Evolutionary conservation across 768 basidiomycete genomes (phyloP).

Genomic region (Phaffia australis): DNA sequence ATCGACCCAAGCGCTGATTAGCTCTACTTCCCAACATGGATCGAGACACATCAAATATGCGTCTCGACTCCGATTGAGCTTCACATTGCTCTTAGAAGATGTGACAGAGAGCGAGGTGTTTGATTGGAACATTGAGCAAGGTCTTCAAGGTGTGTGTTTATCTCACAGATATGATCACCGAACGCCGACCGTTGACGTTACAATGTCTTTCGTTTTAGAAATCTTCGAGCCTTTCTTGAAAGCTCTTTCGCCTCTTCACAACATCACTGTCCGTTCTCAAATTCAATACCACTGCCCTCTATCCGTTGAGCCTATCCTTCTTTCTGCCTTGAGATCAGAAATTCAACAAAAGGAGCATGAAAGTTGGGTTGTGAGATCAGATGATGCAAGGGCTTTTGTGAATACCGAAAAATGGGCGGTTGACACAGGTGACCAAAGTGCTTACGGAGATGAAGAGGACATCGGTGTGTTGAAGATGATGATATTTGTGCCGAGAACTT

Average conservation of each 20-base stretch:
- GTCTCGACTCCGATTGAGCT: constrained; percentile 71
- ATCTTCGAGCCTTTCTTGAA: constrained; percentile 58
- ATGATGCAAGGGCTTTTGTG: constrained; percentile 82
- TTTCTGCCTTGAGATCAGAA: constrained; percentile 2
- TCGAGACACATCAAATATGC: constrained; percentile 62
- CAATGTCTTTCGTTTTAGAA: constrained; percentile 41
- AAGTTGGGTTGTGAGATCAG: constrained; percentile 54
- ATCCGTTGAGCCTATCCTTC: constrained; percentile 54
- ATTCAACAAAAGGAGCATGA: constrained; percentile 36
- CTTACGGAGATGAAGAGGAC: not conserved
- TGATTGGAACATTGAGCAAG: constrained; percentile 62
- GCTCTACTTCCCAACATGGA: constrained; percentile 31
- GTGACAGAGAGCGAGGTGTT: constrained; percentile 52
- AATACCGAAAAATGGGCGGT: constrained; percentile 95
- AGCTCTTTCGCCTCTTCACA: constrained; percentile 58
- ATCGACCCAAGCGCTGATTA: not conserved
- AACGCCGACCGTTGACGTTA: not conserved
- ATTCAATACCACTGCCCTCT: constrained; percentile 83
- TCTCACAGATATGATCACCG: not conserved
- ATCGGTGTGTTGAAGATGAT: constrained; percentile 81
- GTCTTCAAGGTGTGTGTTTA: constrained; percentile 50
- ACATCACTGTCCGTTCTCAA: constrained; percentile 89
- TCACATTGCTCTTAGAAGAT: constrained; percentile 86
- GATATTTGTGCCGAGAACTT: constrained; percentile 65
- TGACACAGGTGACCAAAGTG: constrained; percentile 43